A percentile compares a stretch with the other conserved stretches of the same genome.
phyloP scores from a whole-genome alignment of 1,284 basidiomycete species.

The Trichosporon ovoides region DNA sequence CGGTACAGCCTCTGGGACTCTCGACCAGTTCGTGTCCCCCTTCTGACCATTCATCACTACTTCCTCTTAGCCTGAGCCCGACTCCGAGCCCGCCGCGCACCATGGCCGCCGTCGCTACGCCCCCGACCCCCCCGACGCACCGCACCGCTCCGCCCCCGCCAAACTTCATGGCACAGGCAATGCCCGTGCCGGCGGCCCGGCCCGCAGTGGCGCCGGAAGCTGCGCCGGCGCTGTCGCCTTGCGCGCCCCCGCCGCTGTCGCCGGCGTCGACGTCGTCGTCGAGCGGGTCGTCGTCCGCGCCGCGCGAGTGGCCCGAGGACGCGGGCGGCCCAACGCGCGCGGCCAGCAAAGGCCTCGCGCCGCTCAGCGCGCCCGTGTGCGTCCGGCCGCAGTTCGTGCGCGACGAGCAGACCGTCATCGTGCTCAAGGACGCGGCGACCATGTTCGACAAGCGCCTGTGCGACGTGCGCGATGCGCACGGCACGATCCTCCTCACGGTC shows the following conservation, averaged over 20 bases:
- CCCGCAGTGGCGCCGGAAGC: neutral
- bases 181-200: neutral
- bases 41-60: neutral
- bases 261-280: neutral
- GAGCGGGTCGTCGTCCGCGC: neutral
- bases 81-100: neutral
- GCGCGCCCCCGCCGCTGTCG: neutral
- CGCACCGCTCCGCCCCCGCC: neutral
- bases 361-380: neutral
- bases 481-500: neutral
- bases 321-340: neutral
- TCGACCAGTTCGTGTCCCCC: too few species aligned
- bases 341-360: neutral
- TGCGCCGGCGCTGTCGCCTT: too few species aligned
- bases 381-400: neutral
- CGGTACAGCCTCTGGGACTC: too few species aligned
- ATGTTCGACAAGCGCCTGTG: neutral
- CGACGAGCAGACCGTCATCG: neutral
- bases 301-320: neutral
- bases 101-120: slow-evolving; percentile 4
- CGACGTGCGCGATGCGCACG: slow-evolving; percentile 1
- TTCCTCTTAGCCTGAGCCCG: neutral
- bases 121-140: neutral
- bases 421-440: neutral
- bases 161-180: neutral